Evolutionary conservation across 2,329 filamentous ascomycete species (phyloP), one percentile per base, ranked within the genome.

Genomic region (Raffaelea albimanens): DNA sequence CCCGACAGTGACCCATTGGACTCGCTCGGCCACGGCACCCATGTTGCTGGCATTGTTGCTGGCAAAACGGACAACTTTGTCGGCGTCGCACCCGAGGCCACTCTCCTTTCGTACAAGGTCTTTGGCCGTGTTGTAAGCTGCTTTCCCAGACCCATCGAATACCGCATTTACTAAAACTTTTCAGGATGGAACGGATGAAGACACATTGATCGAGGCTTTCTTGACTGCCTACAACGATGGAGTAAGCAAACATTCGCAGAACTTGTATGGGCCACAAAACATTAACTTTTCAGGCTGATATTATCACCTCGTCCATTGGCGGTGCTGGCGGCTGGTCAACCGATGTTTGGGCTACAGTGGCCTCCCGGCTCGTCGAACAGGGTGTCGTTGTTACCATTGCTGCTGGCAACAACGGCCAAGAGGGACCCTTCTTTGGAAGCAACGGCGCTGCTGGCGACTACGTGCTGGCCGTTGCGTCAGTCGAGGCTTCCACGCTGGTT

Each of bases 221-320:
- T 72, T 76, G 60, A 69, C 68, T 55, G 80, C 80, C 0, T 81
- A 73, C 53, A 70, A 82, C 55, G 76, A 70, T 16, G 76, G 75
- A 25, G 45, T 50, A 44, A 39, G 48, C 16, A 9, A 11, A 18
- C 3, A 3, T 3, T 16, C 21, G 21, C 2, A n/a, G 14, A 31
- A 29, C 41, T 14, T 31, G 20, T 25, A 20, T 25, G n/a, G 21
- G 3, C 40, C 4, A 16, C 4, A 11, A 3, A 13, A 29, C 3
- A 18, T n/a, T 31, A 21, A 42, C 39, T 3, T 23, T 11, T 2
- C 23, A 51, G 49, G 72, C 71, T 31, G 65, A 79, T 55, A 73
- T 80, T 52, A 80, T 80, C 57, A 76, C 72, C 1, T 67, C 72
- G 1, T 76, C 73, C 4, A 70, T 79, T 43, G 73, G 75, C 16